A percentile compares a stretch with the other conserved stretches of the same genome.
Evolutionary conservation across 352 stramenopile species (phyloP).

Genomic region (Aphanomyces stellatus): DNA sequence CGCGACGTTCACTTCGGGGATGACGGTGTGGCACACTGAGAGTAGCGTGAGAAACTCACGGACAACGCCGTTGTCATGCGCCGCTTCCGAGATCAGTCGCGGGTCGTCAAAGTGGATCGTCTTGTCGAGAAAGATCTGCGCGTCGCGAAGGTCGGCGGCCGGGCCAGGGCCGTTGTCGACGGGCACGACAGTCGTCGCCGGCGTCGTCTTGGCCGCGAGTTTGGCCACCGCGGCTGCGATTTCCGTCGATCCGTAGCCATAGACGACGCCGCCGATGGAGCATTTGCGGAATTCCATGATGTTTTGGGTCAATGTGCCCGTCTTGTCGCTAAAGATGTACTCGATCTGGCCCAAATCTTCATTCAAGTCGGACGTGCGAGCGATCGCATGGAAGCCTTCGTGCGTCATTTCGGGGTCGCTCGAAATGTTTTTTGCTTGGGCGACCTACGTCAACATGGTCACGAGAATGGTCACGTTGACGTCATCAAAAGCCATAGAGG

Average conservation of each 20-base stretch:
- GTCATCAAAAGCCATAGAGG: constrained; percentile 18
- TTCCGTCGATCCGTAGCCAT: constrained; percentile 75
- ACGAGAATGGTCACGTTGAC: no score
- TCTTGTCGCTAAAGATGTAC: constrained; percentile 99
- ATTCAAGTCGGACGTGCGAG: constrained; percentile 84
- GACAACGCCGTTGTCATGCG: constrained; percentile 28
- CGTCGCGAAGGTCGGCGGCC: constrained; percentile 26
- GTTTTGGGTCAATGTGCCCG: constrained; percentile 98
- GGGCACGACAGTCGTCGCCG: not conserved
- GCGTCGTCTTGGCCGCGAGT: constrained; percentile 14
- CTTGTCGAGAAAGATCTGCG: constrained; percentile 52
- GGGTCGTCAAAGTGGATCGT: constrained; percentile 66
- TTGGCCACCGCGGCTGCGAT: constrained; percentile 51
- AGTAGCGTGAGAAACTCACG: constrained; percentile 67
- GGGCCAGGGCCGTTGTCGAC: not conserved
- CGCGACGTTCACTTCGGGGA: constrained; percentile 43
- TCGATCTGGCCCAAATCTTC: constrained; percentile 92
- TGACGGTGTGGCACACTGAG: constrained; percentile 68
- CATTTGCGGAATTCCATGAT: constrained; percentile 96
- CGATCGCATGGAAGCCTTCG: constrained; percentile 72
- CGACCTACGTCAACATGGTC: constrained; percentile 23
- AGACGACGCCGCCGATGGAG: constrained; percentile 71
- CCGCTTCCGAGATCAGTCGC: constrained; percentile 38
- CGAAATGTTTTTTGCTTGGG: constrained; percentile 64
- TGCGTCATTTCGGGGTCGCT: constrained; percentile 73